Evolutionary conservation across 2,329 filamentous ascomycete species (phyloP).

Genomic region (Ophiobolus disseminans): DNA sequence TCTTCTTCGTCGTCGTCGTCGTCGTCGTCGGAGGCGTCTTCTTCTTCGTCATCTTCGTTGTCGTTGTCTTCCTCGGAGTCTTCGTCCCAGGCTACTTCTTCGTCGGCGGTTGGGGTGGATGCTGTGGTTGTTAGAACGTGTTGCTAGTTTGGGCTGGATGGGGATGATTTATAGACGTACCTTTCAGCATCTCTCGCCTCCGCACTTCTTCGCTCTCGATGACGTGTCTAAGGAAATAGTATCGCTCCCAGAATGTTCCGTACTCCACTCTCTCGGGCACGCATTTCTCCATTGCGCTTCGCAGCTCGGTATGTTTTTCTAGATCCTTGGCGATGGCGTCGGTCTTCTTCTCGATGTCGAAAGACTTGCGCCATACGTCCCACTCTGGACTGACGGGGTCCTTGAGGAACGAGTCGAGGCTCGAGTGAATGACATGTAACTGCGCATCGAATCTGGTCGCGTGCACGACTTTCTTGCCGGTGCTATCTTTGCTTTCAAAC

Average conservation of each 20-base stretch:
- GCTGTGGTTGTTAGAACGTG: constrained; percentile 24
- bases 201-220: constrained; percentile 92
- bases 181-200: constrained; percentile 87
- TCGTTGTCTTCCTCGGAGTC: constrained; percentile 64
- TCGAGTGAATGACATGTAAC: constrained; percentile 92
- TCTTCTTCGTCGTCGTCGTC: constrained; percentile 7
- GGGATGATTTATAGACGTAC: constrained; percentile 57
- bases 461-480: constrained; percentile 91
- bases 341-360: constrained; percentile 85
- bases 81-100: constrained; percentile 73
- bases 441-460: constrained; percentile 94
- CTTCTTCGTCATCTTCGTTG: constrained; percentile 23
- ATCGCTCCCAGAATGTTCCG: constrained; percentile 87
- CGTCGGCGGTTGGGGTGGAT: constrained; percentile 75
- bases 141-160: not conserved
- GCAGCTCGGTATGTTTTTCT: constrained; percentile 83
- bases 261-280: constrained; percentile 96
- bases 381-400: constrained; percentile 81
- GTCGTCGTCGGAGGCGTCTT: constrained; percentile 13
- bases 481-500: constrained; percentile 92
- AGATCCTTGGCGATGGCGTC: constrained; percentile 81
- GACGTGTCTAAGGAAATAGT: constrained; percentile 92
- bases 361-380: constrained; percentile 73
- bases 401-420: constrained; percentile 77
- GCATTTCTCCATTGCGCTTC: constrained; percentile 89